Percentiles rank a stretch among this genome's conserved stretches.
Evolutionary conservation across 768 basidiomycete genomes (phyloP).

Genomic region (Tulasnella sp.): DNA sequence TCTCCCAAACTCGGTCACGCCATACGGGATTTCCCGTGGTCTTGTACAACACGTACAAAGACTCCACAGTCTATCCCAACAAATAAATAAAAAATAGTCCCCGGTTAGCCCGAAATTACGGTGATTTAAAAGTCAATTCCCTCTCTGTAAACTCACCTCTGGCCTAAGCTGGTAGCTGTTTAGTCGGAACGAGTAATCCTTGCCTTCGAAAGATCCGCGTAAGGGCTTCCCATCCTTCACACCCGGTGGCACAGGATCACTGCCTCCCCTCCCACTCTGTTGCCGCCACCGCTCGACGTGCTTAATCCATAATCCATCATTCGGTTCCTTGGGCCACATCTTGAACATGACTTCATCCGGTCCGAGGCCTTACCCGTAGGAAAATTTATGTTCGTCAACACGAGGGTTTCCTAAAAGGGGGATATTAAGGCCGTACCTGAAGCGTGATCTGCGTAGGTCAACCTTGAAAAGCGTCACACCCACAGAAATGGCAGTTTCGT

Average conservation of each 20-base stretch:
- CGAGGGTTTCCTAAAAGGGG: background rate
- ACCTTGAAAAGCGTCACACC: slow-evolving; percentile 10
- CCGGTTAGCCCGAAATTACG: background rate
- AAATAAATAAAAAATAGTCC: background rate
- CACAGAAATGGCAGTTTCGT: background rate
- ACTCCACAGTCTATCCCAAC: slow-evolving; percentile 58
- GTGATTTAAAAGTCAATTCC: background rate
- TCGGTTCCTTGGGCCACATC: slow-evolving; percentile 23
- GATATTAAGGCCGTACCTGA: slow-evolving; percentile 14
- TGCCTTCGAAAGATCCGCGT: slow-evolving; percentile 3
- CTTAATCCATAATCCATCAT: slow-evolving; percentile 29
- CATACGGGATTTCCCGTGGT: slow-evolving; percentile 63
- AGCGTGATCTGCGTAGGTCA: slow-evolving; percentile 24
- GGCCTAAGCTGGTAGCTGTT: slow-evolving; percentile 59
- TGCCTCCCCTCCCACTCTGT: slow-evolving; percentile 19
- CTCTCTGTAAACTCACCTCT: slow-evolving; percentile 47
- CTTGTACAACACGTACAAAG: slow-evolving; percentile 66
- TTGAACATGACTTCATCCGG: slow-evolving; percentile 55
- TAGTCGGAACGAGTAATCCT: slow-evolving; percentile 54
- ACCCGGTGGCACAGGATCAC: slow-evolving; percentile 13
- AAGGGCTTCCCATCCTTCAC: slow-evolving; percentile 20
- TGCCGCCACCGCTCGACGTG: slow-evolving; percentile 46
- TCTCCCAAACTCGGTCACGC: slow-evolving; percentile 66
- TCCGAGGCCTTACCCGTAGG: slow-evolving; percentile 48
- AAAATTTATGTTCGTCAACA: background rate